phyloP scores from a whole-genome alignment of 352 stramenopile genomes.

The Globisporangium middletonii region DNA sequence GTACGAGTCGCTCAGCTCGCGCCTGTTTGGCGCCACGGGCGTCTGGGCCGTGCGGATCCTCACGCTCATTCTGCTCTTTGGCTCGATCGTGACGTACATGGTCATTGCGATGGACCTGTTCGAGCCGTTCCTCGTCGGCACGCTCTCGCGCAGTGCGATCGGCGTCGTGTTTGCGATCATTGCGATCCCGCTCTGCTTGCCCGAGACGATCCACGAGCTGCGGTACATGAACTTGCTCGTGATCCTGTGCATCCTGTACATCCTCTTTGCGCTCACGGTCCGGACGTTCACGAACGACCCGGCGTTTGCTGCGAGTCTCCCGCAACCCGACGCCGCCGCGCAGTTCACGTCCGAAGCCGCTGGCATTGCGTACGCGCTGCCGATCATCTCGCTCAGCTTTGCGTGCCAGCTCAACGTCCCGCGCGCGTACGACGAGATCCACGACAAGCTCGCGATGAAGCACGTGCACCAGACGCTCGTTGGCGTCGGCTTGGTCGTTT shows the following conservation, averaged over 20 bases:
- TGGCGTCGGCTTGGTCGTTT: slow-evolving; percentile 41
- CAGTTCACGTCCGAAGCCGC: slow-evolving; percentile 58
- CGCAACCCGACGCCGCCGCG: slow-evolving; percentile 28
- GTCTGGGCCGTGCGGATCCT: slow-evolving; percentile 72
- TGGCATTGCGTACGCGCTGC: slow-evolving; percentile 62
- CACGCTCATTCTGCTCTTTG: slow-evolving; percentile 72
- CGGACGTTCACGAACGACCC: slow-evolving; percentile 41
- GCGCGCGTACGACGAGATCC: slow-evolving; percentile 71
- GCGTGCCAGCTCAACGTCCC: slow-evolving; percentile 80
- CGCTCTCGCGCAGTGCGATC: slow-evolving; percentile 56
- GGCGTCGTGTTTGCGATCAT: slow-evolving; percentile 59
- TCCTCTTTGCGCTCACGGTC: slow-evolving; percentile 55
- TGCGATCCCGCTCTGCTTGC: slow-evolving; percentile 70
- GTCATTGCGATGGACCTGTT: slow-evolving; percentile 84
- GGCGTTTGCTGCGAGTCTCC: slow-evolving; percentile 30
- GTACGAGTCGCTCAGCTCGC: slow-evolving; percentile 76
- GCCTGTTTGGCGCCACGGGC: slow-evolving; percentile 54
- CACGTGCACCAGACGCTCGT: slow-evolving; percentile 62
- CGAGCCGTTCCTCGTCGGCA: slow-evolving; percentile 54
- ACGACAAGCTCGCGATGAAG: slow-evolving; percentile 63
- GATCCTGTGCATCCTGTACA: slow-evolving; percentile 75
- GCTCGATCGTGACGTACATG: slow-evolving; percentile 77
- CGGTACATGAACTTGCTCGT: slow-evolving; percentile 77
- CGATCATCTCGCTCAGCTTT: slow-evolving; percentile 79
- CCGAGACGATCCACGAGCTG: slow-evolving; percentile 80